Evolutionary conservation across 2,329 filamentous ascomycete species (phyloP), one percentile per base, ranked within the genome.

Genomic region (Sclerotinia sclerotiorum): DNA sequence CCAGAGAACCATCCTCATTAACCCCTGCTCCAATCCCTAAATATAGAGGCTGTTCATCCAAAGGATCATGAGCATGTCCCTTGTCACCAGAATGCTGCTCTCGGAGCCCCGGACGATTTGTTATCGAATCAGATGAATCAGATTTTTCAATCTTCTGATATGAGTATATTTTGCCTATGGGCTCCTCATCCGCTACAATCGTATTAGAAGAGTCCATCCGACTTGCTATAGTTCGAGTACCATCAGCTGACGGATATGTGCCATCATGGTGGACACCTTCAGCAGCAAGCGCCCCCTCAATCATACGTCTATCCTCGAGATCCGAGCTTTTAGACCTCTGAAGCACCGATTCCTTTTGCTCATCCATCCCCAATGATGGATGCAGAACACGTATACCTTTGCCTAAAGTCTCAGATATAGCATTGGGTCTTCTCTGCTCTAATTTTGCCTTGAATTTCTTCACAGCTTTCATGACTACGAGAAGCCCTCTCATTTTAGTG

Each of bases 361-460:
- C 78, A 85, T 87, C 57, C n/a, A 87, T 85, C 52, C 57, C 62
- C 44, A 57, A 56, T 85, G 86, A 70, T 86, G 83, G 21, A 87
- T 86, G 61, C 87, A 73, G 55, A 21, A 69, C 84, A 62, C 84
- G 82, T 19, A 85, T 82, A 44, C 85, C 84, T 67, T 83, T 81
- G 5, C 87, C 87, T 24, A 90, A 81, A 44, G 89, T 85, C 55
- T 84, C 85, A 69, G 87, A 84, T 74, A 89, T 82, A 39, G 82
- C 80, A 15, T 65, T 65, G 39, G 85, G 81, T 73, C 84, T 82
- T 70, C 83, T 84, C 68, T 83, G 81, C 71, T 86, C 82, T 42
- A 95, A 81, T 11, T 96, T 83, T 63, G 85, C 82, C 78, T 96
- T 97, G 82, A 98, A 97, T 69, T 90, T 91, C 71, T 90, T 89